Evolutionary conservation across 257 asterid species (phyloP).

Genomic region (Phtheirospermum japonicum): DNA sequence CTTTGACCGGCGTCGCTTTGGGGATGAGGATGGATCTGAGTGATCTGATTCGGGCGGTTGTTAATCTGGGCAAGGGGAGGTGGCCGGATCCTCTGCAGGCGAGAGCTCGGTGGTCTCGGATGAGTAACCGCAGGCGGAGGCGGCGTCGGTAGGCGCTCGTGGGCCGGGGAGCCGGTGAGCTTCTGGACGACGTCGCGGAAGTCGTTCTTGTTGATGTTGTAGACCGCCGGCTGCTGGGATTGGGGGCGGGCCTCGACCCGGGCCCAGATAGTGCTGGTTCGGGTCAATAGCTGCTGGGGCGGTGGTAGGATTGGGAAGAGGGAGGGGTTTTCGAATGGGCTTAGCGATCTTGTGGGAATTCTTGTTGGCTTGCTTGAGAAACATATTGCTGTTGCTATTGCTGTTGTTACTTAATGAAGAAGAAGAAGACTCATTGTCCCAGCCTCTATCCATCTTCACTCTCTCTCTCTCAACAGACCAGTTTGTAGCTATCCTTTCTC

Average conservation of each 20-base stretch:
- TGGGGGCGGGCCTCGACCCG: slow-evolving; percentile 23
- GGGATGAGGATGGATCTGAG: slow-evolving; percentile 23
- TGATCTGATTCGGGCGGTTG: slow-evolving; percentile 44
- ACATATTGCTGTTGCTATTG: slow-evolving; percentile 20
- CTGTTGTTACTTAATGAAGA: slow-evolving; percentile 12
- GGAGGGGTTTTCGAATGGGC: slow-evolving; percentile 34
- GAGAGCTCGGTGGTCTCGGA: slow-evolving; percentile 55
- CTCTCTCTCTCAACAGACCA: not conserved
- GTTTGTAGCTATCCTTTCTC: not conserved
- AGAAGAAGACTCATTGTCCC: slow-evolving; percentile 18
- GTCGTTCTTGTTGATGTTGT: slow-evolving; percentile 68
- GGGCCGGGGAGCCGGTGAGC: slow-evolving; percentile 76
- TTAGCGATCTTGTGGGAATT: slow-evolving; percentile 35
- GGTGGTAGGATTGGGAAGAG: slow-evolving; percentile 14
- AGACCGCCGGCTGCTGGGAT: slow-evolving; percentile 70
- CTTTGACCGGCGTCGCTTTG: slow-evolving; percentile 32
- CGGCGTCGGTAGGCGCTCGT: slow-evolving; percentile 47
- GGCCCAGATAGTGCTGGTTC: slow-evolving; percentile 18
- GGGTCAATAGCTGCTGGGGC: slow-evolving; percentile 21
- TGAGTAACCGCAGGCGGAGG: slow-evolving; percentile 45
- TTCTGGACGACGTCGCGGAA: slow-evolving; percentile 78
- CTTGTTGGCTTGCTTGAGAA: slow-evolving; percentile 30
- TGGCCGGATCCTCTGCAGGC: slow-evolving; percentile 78
- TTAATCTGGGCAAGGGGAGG: slow-evolving; percentile 68
- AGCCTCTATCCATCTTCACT: slow-evolving; percentile 27